These are phyloP conservation scores for Malus orientalis DNA, from an alignment of 306 rosid species.

Conservation along the genomic window DNA sequence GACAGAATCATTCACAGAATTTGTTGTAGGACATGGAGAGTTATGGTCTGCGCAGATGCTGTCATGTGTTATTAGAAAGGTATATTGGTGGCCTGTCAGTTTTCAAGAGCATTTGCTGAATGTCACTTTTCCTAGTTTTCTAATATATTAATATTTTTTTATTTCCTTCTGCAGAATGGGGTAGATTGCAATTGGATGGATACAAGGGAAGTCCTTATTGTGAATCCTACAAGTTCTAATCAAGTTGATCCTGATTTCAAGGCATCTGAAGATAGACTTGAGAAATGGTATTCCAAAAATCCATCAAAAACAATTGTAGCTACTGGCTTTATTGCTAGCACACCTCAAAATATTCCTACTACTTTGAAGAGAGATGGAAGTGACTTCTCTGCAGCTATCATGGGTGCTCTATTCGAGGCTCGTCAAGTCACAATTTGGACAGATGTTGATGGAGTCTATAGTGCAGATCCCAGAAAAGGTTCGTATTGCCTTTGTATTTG, in stretches of 20 bases:
- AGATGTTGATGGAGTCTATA: conserved; percentile 94
- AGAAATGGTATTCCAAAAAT: conserved; percentile 65
- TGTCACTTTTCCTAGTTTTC: conserved; percentile 1
- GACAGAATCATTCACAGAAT: conserved; percentile 90
- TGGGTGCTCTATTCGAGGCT: conserved; percentile 80
- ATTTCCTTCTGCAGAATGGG: conserved; percentile 55
- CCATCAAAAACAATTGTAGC: conserved; percentile 70
- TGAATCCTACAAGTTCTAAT: conserved; percentile 72
- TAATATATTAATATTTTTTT: conserved; percentile 12
- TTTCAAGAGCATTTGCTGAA: conserved; percentile 7
- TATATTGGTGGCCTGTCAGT: conserved; percentile 19
- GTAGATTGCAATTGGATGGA: conserved; percentile 93
- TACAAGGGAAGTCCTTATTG: conserved; percentile 93
- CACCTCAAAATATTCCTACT: conserved; percentile 79
- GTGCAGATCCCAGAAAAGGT: conserved; percentile 99
- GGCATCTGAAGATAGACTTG: conserved; percentile 66
- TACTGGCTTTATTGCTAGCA: conserved; percentile 98
- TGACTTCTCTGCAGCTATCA: conserved; percentile 95
- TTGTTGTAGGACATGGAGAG: conserved; percentile 99
- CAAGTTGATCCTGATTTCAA: conserved; percentile 92
- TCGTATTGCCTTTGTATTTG: conserved; percentile 18
- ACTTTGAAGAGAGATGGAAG: conserved; percentile 99
- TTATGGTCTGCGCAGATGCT: conserved; percentile 94
- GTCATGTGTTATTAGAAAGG: conserved; percentile 74
- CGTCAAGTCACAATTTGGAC: conserved; percentile 96